phyloP scores from a whole-genome alignment of 164 flowering plant genomes.

The Aristolochia fimbriata region DNA sequence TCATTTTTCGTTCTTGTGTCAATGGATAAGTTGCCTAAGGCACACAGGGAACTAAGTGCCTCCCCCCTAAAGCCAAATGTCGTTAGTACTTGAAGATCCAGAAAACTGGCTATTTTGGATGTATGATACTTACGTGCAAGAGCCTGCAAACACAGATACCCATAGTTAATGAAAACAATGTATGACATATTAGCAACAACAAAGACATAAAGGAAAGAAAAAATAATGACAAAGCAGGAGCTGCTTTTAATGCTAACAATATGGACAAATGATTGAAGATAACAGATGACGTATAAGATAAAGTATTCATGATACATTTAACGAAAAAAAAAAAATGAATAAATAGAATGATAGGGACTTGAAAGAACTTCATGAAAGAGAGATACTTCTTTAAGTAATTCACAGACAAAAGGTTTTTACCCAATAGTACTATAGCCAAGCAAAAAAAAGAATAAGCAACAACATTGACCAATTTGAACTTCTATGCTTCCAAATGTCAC shows the following conservation, averaged over 20 bases:
- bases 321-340: too few species aligned
- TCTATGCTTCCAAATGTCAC: too few species aligned
- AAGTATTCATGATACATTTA: too few species aligned
- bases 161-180: neutral
- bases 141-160: slow-evolving; percentile 31
- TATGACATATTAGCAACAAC: neutral
- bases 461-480: too few species aligned
- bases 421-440: too few species aligned
- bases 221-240: neutral
- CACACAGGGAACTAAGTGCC: slow-evolving; percentile 89
- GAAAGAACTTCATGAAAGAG: too few species aligned
- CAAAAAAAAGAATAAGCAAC: too few species aligned
- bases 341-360: too few species aligned
- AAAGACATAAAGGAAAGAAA: neutral
- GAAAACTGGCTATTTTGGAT: slow-evolving; percentile 71
- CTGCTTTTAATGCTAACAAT: neutral
- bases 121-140: slow-evolving; percentile 91
- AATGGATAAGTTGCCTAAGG: slow-evolving; percentile 71
- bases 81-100: slow-evolving; percentile 73
- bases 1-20: slow-evolving; percentile 84
- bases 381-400: too few species aligned
- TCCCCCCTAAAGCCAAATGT: slow-evolving; percentile 97
- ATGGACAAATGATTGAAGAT: too few species aligned
- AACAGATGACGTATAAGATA: too few species aligned
- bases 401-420: too few species aligned